A percentile compares a stretch with the other conserved stretches of the same genome.
phyloP scores from a whole-genome alignment of 768 basidiomycete species.

The Naematelia aurantialba region DNA sequence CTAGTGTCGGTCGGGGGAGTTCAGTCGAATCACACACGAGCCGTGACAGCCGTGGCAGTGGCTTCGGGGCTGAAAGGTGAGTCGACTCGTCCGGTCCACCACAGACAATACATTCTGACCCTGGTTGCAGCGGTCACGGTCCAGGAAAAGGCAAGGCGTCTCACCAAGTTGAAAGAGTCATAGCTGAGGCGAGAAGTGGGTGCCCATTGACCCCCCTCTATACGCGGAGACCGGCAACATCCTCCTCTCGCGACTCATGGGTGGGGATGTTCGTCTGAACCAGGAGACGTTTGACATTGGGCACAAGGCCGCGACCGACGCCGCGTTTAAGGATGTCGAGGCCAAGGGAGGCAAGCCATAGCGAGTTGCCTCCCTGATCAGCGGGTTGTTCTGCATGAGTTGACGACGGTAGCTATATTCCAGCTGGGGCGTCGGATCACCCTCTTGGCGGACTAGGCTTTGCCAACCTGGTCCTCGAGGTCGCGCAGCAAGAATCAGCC shows the following conservation, averaged over 20 bases:
- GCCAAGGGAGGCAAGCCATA: constrained; percentile 32
- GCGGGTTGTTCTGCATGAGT: no score
- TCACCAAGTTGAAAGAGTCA: not conserved
- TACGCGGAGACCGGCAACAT: constrained; percentile 32
- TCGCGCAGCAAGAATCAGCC: constrained; percentile 28
- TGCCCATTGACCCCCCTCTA: constrained; percentile 31
- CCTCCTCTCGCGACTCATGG: constrained; percentile 36
- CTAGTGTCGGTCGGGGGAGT: constrained; percentile 36
- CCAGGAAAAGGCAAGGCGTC: not conserved
- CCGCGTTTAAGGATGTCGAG: constrained; percentile 32
- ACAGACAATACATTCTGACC: no score
- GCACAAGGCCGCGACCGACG: constrained; percentile 28
- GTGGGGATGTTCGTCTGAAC: constrained; percentile 34
- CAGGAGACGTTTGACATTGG: constrained; percentile 35
- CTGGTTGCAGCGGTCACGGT: constrained; percentile 19
- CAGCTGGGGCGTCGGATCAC: constrained; percentile 37
- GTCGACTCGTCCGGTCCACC: constrained; percentile 4
- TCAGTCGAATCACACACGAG: constrained; percentile 36
- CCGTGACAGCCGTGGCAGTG: constrained; percentile 34
- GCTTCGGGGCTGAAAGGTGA: constrained; percentile 31
- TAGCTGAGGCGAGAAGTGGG: constrained; percentile 17
- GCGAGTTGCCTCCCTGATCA: no score
- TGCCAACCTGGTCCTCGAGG: constrained; percentile 26
- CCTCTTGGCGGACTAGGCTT: constrained; percentile 32
- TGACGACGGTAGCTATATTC: constrained; percentile 21